These are phyloP conservation scores for Bipolaris victoriae DNA, from an alignment of 2,329 filamentous ascomycete species.

Conservation along the genomic window DNA sequence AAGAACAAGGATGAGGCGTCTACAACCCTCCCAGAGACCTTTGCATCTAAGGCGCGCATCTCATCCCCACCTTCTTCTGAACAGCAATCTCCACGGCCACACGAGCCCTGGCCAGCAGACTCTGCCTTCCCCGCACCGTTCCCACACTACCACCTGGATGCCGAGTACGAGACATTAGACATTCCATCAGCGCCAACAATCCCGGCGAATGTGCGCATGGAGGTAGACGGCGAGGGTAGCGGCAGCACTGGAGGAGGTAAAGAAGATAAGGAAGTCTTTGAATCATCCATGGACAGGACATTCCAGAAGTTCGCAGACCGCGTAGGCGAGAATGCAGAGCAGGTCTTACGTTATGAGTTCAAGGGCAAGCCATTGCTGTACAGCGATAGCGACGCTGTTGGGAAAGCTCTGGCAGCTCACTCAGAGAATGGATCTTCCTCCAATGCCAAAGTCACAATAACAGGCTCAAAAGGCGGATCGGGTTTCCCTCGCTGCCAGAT, in stretches of 20 bases:
- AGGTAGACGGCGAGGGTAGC: conserved; percentile 44
- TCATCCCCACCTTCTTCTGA: conserved; percentile 49
- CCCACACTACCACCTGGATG: conserved; percentile 79
- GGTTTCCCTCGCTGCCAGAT: conserved; percentile 76
- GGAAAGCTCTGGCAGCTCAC: conserved; percentile 62
- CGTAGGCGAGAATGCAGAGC: conserved; percentile 58
- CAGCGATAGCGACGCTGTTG: conserved; percentile 75
- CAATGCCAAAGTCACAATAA: conserved; percentile 38
- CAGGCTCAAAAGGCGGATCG: conserved; percentile 29
- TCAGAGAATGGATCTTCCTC: conserved; percentile 36
- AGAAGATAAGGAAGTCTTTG: conserved; percentile 56
- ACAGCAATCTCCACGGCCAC: conserved; percentile 50
- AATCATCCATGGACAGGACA: conserved; percentile 56
- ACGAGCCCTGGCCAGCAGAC: conserved; percentile 77
- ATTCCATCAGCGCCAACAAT: conserved; percentile 58
- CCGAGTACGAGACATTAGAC: conserved; percentile 88
- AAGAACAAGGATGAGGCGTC: conserved; percentile 32
- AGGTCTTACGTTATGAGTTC: conserved; percentile 59
- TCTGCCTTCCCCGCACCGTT: conserved; percentile 72
- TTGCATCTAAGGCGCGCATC: conserved; percentile 72
- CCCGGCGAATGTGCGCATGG: conserved; percentile 54
- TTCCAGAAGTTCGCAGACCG: conserved; percentile 61
- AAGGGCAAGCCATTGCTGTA: conserved; percentile 70
- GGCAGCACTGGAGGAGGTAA: conserved; percentile 42
- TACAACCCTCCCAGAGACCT: conserved; percentile 71